Evolutionary conservation across 768 basidiomycete species (phyloP).

Genomic region (Pseudohyphozyma bogoriensis): DNA sequence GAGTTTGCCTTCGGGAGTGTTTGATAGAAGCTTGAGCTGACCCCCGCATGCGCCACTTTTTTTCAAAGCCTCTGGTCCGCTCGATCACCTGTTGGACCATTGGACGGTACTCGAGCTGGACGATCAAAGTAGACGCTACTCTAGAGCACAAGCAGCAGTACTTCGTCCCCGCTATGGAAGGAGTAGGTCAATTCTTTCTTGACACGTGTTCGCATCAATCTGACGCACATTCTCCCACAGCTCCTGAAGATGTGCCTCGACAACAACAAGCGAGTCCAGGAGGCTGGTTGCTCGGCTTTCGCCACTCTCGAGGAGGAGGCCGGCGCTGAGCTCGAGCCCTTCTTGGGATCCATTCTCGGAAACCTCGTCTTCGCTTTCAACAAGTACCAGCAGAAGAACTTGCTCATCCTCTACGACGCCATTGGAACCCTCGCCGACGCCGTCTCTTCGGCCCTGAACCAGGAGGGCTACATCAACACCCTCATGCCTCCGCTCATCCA

Average conservation of each 20-base stretch:
- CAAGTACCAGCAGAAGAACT: slow-evolving; percentile 98
- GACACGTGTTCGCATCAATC: neutral
- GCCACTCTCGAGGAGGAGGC: slow-evolving; percentile 98
- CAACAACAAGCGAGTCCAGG: slow-evolving; percentile 97
- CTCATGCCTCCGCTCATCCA: slow-evolving; percentile 88
- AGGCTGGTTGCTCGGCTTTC: slow-evolving; percentile 97
- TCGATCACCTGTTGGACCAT: slow-evolving; percentile 99
- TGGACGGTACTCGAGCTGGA: slow-evolving; percentile 98
- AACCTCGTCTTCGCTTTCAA: slow-evolving; percentile 93
- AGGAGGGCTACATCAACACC: slow-evolving; percentile 79
- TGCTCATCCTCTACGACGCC: slow-evolving; percentile 97
- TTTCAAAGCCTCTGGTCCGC: slow-evolving; percentile 72
- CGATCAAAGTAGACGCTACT: slow-evolving; percentile 52
- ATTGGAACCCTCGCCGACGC: slow-evolving; percentile 96
- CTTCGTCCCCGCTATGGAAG: slow-evolving; percentile 98
- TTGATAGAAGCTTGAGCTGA: neutral
- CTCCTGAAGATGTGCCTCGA: slow-evolving; percentile 94
- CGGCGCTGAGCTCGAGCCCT: slow-evolving; percentile 76
- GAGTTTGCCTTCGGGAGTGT: slow-evolving; percentile 15
- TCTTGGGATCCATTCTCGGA: slow-evolving; percentile 84
- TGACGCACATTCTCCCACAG: slow-evolving; percentile 43
- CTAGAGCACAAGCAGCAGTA: slow-evolving; percentile 76
- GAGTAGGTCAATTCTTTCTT: slow-evolving; percentile 50
- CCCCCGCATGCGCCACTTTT: neutral
- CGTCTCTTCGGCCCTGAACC: slow-evolving; percentile 76